Evolutionary conservation across 1,284 basidiomycete genomes (phyloP).

Genomic region (Trichosporon ovoides): DNA sequence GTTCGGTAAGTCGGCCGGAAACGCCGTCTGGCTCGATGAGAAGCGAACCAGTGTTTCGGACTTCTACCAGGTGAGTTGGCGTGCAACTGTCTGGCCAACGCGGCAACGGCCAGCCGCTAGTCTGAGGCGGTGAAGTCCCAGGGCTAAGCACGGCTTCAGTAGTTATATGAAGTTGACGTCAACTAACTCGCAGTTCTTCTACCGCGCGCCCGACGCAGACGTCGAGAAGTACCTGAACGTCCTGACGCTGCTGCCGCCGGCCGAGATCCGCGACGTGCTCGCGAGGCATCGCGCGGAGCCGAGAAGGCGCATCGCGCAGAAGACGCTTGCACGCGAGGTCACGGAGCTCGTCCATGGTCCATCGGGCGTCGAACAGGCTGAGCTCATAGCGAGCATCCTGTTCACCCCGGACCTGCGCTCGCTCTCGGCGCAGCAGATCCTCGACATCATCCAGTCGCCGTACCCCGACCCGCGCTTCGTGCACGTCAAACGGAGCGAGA

Average conservation of each 20-base stretch:
- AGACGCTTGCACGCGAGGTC: constrained; percentile 75
- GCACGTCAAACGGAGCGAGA: constrained; percentile 49
- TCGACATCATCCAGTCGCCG: constrained; percentile 54
- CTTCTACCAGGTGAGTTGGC: constrained; percentile 75
- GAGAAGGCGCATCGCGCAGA: constrained; percentile 65
- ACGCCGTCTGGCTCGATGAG: constrained; percentile 85
- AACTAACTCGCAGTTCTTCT: constrained; percentile 67
- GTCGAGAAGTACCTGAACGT: constrained; percentile 74
- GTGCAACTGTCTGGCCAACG: too few species aligned
- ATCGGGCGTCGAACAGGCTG: constrained; percentile 54
- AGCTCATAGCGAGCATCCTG: constrained; percentile 58
- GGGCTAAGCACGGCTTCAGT: too few species aligned
- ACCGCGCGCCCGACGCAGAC: constrained; percentile 73
- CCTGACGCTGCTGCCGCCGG: constrained; percentile 70
- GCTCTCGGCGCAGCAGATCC: constrained; percentile 50
- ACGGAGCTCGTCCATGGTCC: constrained; percentile 76
- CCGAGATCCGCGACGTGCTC: constrained; percentile 60
- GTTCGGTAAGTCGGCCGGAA: constrained; percentile 95
- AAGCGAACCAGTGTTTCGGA: constrained; percentile 73
- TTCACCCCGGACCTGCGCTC: constrained; percentile 54
- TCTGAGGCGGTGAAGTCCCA: too few species aligned
- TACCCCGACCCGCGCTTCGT: constrained; percentile 57
- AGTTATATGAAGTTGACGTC: constrained; percentile 47
- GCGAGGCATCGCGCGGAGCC: constrained; percentile 58
- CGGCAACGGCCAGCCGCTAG: too few species aligned